Evolutionary conservation across 345 rosid genomes (phyloP), one percentile per base, ranked within the genome.

Genomic region (Sisymbrium irio): DNA sequence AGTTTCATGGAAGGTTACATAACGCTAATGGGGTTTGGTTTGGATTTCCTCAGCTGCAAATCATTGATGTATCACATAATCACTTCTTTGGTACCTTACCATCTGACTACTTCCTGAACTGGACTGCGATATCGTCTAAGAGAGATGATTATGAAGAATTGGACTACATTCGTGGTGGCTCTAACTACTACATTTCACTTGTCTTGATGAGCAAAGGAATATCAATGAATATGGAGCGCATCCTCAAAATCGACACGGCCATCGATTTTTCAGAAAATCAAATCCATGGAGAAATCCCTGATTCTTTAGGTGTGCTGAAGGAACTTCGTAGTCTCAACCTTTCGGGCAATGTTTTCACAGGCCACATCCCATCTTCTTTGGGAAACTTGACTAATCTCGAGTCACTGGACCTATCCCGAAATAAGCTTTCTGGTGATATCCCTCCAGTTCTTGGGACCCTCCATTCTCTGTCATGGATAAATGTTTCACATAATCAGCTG

Each of bases 1-100:
- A 41, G 8, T 44, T 63, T 11, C 68, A 63, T 11, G 68, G 68
- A 35, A n/a, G 0, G 67, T 25, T 62, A 44, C 67, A 44, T 62
- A 37, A 44, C 9, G 15, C 37, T 9, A 0, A 2, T 35, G 44
- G 42, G 4, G 28, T 1, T 36, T 36, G 44, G 44, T 36, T 36
- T 5, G 62, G 62, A 27, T 62, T 62, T 13, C 37, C 67, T 22
- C 7, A 62, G 22, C 3, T 62, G 9, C 28, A 12, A 9, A 62
- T 62, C 22, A 62, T 62, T 27, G 67, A 62, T 13, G 32, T 9
- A 9, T 62, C 67, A 15, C 67, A 44, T 28, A 63, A 63, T 11
- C 36, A 44, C 15, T 63, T 63, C 10, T 0, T 4, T 9, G 40
- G 67, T 4, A 28, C 27, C 3, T 28, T 63, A 3, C 25, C 40